Evolutionary conservation across 345 rosid species (phyloP).

Genomic region (Eucalyptus cloeziana): DNA sequence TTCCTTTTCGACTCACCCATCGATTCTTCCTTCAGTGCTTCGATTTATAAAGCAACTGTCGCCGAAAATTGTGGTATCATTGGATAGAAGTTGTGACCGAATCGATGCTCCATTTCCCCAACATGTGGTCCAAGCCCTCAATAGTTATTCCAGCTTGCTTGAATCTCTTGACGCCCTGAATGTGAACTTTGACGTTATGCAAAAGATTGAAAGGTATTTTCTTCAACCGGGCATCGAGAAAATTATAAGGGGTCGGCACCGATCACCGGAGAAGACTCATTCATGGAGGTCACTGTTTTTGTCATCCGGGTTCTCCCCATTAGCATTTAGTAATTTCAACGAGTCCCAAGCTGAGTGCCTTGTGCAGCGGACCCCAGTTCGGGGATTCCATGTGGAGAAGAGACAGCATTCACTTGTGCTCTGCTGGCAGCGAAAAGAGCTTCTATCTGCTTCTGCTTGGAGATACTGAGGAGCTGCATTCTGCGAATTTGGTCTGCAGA

Average conservation of each 20-base stretch:
- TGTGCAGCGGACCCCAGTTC: conserved; percentile 46
- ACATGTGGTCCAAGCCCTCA: conserved; percentile 60
- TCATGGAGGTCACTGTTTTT: conserved; percentile 66
- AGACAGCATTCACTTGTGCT: conserved; percentile 62
- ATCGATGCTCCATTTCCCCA: conserved; percentile 68
- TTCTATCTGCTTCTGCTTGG: conserved; percentile 87
- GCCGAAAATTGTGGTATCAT: conserved; percentile 69
- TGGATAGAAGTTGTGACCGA: conserved; percentile 78
- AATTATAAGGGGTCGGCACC: conserved; percentile 49
- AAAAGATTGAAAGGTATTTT: conserved; percentile 76
- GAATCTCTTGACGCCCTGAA: conserved; percentile 86
- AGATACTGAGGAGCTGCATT: conserved; percentile 33
- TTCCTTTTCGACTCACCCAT: conserved; percentile 42
- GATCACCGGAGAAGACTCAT: conserved; percentile 37
- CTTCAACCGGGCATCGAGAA: conserved; percentile 64
- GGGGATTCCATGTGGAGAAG: conserved; percentile 85
- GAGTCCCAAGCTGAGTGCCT: conserved; percentile 86
- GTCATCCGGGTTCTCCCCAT: conserved; percentile 62
- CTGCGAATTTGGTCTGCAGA: not conserved
- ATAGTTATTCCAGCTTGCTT: conserved; percentile 44
- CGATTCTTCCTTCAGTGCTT: conserved; percentile 41
- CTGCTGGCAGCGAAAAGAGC: conserved; percentile 85
- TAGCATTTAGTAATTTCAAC: conserved; percentile 59
- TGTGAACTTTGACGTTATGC: conserved; percentile 50
- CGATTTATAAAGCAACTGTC: conserved; percentile 66